Percentiles rank a stretch among this genome's conserved stretches.
Evolutionary conservation across 441 rosid species (phyloP).

Genomic region (Geranium incanum): DNA sequence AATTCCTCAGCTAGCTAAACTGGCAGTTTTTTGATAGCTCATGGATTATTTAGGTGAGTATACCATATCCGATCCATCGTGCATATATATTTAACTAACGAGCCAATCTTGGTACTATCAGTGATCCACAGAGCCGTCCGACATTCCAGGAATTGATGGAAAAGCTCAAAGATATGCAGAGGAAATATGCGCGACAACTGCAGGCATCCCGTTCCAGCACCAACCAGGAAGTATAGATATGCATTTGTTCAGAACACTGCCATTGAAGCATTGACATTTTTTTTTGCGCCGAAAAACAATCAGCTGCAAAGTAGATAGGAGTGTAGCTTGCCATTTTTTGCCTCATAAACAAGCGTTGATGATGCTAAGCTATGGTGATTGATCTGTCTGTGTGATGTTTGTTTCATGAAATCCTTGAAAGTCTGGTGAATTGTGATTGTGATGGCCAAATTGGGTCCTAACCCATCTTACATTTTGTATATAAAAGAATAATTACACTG

Average conservation of each 20-base stretch:
- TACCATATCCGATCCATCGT: no score
- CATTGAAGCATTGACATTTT: background rate
- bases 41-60: background rate
- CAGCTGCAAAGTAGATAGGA: constrained; percentile 5
- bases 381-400: constrained; percentile 23
- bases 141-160: constrained; percentile 81
- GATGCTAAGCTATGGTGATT: constrained; percentile 13
- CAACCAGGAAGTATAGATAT: constrained; percentile 30
- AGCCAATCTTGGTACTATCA: constrained; percentile 25
- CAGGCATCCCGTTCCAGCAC: constrained; percentile 62
- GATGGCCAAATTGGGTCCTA: background rate
- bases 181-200: constrained; percentile 46
- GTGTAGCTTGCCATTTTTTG: constrained; percentile 25
- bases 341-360: constrained; percentile 9
- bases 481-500: background rate
- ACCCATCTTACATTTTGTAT: background rate
- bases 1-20: background rate
- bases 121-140: constrained; percentile 71
- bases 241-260: background rate
- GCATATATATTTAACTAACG: constrained; percentile 16
- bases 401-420: constrained; percentile 18
- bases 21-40: background rate
- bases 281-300: background rate
- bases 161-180: constrained; percentile 69
- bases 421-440: constrained; percentile 26